These are phyloP conservation scores for Pythium pectinolyticum DNA, from an alignment of 352 stramenopile genomes.

Conservation along the genomic window DNA sequence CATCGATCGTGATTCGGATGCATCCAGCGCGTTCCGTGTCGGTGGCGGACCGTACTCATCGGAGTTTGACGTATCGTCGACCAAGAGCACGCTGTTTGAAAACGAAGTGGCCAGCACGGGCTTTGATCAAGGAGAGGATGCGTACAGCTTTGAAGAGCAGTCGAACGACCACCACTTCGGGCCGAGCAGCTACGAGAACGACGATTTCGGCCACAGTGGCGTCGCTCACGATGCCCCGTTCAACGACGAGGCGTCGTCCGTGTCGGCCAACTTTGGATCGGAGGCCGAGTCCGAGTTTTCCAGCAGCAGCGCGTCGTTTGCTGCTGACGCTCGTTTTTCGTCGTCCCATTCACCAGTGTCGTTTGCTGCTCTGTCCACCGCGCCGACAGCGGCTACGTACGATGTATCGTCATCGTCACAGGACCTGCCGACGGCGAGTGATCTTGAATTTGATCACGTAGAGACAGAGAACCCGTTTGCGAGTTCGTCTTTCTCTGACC, in stretches of 20 bases:
- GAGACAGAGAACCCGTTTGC: constrained; percentile 26
- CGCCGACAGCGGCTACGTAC: constrained; percentile 23
- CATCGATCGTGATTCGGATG: constrained; percentile 26
- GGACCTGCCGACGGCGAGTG: constrained; percentile 27
- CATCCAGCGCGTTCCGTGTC: constrained; percentile 31
- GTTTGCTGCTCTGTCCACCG: constrained; percentile 16
- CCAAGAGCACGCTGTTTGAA: constrained; percentile 26
- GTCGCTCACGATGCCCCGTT: not conserved
- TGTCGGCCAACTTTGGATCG: constrained; percentile 12
- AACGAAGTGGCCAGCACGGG: constrained; percentile 25
- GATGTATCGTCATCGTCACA: constrained; percentile 19
- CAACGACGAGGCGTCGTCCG: constrained; percentile 7
- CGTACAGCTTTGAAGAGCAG: constrained; percentile 24
- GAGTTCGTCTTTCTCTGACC: constrained; percentile 3
- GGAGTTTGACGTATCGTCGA: constrained; percentile 30
- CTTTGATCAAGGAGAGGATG: constrained; percentile 21
- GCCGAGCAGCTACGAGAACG: constrained; percentile 15
- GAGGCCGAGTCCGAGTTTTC: constrained; percentile 6
- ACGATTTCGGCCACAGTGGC: constrained; percentile 9
- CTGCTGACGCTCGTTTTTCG: not conserved
- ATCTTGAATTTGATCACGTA: constrained; percentile 28
- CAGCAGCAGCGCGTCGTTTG: not conserved
- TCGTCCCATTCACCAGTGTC: constrained; percentile 8
- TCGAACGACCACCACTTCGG: constrained; percentile 11
- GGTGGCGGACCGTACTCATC: constrained; percentile 23